Base-by-base conservation (phyloP, 1,284 basidiomycete species). In the Xerocomus cyaneibrunnescens region DNA sequence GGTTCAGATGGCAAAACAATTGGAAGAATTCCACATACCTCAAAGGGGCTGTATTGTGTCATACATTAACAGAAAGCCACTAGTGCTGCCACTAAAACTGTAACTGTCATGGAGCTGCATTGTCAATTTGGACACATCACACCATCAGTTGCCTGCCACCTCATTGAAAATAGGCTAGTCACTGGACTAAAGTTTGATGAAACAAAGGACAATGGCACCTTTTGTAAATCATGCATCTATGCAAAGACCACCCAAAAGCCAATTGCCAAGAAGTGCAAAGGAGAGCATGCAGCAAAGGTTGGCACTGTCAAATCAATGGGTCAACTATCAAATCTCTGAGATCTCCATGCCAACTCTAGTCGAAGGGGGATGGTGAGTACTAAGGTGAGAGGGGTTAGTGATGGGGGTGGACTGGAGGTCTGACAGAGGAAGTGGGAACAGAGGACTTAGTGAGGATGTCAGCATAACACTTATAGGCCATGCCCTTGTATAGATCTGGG, bases 1-100 rank as follows among this genome's bases (percentile, higher is more conserved):
- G 49, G 38, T 0, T 37, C 56, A 0, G 56, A 67, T 12, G 9
- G n/a, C n/a, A 19, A 17, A 19, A 35, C 19, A 7, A 35, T 35
- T 9, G 6, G n/a, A 9, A 1, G 17, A 5, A 37, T 37, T 3
- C 36, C 36, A 37, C 21, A 37, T 17, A 37, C 36, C 21, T 22
- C 25, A 27, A 27, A 27, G 12, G 10, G 36, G 2, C 36, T 22
- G 19, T 37, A 37, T 12, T 14, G 8, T 14, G 13, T 19, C 2
- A 12, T 19, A 19, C 34, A 36, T n/a, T 14, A 34, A 16, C 10
- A 10, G 2, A 7, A 36, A 2, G 17, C 34, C 7, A 10, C 5
- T 28, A 28, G 5, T 31, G 30, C 30, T 9, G 13, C 3, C 12
- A 12, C 30, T 31, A 12, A 3, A 13, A 13, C n/a, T n/a, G n/a